Conservation (phyloP, 1,139 yeast genomes). For the Diutina catenulata region DNA sequence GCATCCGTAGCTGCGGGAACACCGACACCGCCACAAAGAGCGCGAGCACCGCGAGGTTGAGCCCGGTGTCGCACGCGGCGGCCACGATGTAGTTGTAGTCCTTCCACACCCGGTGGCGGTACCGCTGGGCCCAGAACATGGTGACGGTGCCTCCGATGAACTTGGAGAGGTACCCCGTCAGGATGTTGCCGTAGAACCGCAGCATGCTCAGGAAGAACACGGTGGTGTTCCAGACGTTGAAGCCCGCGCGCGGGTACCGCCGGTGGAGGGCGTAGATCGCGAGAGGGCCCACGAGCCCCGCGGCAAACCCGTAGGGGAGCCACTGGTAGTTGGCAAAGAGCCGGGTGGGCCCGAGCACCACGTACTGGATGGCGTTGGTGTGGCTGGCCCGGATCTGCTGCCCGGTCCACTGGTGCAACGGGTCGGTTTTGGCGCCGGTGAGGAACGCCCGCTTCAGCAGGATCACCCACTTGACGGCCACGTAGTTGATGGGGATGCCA, state of each 20-base stretch:
- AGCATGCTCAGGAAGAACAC: slow-evolving; percentile 38
- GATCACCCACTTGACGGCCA: slow-evolving; percentile 36
- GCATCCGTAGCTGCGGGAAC: slow-evolving; percentile 10
- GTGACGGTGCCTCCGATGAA: slow-evolving; percentile 35
- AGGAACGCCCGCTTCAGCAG: slow-evolving; percentile 25
- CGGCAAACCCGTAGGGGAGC: slow-evolving; percentile 32
- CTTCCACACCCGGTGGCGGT: slow-evolving; percentile 26
- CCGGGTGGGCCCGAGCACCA: slow-evolving; percentile 33
- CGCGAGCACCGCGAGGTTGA: slow-evolving; percentile 26
- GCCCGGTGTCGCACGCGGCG: slow-evolving; percentile 43
- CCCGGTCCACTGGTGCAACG: slow-evolving; percentile 43
- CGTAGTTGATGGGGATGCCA: slow-evolving; percentile 39
- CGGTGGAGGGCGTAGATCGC: slow-evolving; percentile 19
- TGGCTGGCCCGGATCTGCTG: slow-evolving; percentile 28
- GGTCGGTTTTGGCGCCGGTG: slow-evolving; percentile 27
- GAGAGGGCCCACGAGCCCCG: slow-evolving; percentile 29
- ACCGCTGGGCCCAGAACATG: slow-evolving; percentile 31
- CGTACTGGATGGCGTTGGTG: slow-evolving; percentile 39
- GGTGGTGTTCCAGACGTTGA: slow-evolving; percentile 34
- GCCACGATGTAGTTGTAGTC: slow-evolving; percentile 29
- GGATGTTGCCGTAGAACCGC: slow-evolving; percentile 34
- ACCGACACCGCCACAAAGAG: slow-evolving; percentile 26
- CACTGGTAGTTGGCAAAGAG: slow-evolving; percentile 27
- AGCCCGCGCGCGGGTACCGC: slow-evolving; percentile 12
- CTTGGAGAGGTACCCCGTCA: slow-evolving; percentile 38